Evolutionary conservation across 176 grass and related monocot genomes (phyloP), one percentile per base, ranked within the genome.

Genomic region (Thalia dealbata): DNA sequence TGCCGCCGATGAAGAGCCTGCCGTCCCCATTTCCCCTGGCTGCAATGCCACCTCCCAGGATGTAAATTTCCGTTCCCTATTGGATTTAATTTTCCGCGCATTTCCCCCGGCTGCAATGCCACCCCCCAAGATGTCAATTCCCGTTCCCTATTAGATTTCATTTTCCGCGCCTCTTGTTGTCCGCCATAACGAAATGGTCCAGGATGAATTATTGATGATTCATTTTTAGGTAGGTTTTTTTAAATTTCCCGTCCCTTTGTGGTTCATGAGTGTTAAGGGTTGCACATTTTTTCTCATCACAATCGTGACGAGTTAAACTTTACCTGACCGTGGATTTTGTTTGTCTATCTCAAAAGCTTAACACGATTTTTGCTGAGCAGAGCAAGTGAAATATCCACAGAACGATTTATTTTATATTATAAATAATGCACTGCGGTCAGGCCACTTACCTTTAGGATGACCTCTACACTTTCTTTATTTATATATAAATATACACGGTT

Each of bases 51-150:
- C 81, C 24, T 88, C 86, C 51, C 81, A 87, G 51, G 81, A 85
- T 80, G 90, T 91, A 64, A 19, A 55, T 77, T 72, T 61, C 76
- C 15, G 3, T 25, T 15, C 22, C 6, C 54, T 1, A 56, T 7
- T 7, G 8, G 54, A 18, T 56, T 56, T 71, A 6, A 14, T 21
- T 26, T 9, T 10, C 27, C 69, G 42, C 15, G 41, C 50, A 88
- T 75, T 71, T 86, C 88, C 64, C 85, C 85, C 66, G 85, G 81
- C 65, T 96, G 91, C 84, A 77, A 72, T 26, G 91, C 86, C 56
- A 50, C 81, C 24, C 86, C 86, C 51, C 81, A 87, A 58, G 81
- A 85, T 80, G 90, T 91, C 58, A 19, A 55, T 77, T 72, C 48
- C 76, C 15, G 3, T 25, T 15, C 22, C 6, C 54, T 1, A 56